Conservation (phyloP, 176 grass and related monocot genomes). For the Microstegium vimineum region DNA sequence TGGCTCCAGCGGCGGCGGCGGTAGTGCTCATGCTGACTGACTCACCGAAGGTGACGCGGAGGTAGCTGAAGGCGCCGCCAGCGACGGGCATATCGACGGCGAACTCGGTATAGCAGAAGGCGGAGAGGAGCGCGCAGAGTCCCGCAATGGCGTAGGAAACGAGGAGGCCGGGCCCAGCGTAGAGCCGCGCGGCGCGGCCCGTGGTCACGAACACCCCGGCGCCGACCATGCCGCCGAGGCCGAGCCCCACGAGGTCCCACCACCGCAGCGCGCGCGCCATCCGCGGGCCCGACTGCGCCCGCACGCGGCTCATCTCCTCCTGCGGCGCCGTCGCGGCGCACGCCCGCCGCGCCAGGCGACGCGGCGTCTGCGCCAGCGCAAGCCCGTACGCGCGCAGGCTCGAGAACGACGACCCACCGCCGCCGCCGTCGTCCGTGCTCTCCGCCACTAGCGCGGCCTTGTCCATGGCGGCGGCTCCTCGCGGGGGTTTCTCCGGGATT, state of each 20-base stretch:
- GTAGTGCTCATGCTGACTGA: background rate
- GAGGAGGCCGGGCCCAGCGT: conserved; percentile 38
- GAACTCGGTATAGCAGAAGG: conserved; percentile 99
- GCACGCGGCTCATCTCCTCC: conserved; percentile 60
- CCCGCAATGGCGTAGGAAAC: conserved; percentile 95
- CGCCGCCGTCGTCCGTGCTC: background rate
- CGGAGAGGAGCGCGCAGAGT: conserved; percentile 82
- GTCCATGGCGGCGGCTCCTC: conserved; percentile 1
- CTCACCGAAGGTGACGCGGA: conserved; percentile 92
- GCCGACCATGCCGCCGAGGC: conserved; percentile 59
- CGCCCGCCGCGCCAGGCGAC: conserved; percentile 33
- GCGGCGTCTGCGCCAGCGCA: conserved; percentile 42
- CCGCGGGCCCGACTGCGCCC: conserved; percentile 42
- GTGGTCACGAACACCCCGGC: conserved; percentile 63
- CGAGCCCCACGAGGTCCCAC: conserved; percentile 59
- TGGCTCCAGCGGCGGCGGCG: conserved; percentile 1
- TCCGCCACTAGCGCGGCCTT: conserved; percentile 17
- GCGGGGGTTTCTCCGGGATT: background rate
- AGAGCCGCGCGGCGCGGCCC: conserved; percentile 24
- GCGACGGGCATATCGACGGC: conserved; percentile 95
- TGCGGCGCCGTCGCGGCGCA: conserved; percentile 40
- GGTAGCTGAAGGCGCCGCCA: conserved; percentile 68
- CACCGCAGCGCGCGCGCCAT: conserved; percentile 61
- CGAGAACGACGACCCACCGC: conserved; percentile 33
- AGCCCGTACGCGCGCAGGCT: conserved; percentile 45